Percentiles rank a stretch among this genome's conserved stretches.
phyloP scores from a whole-genome alignment of 208 protist genomes.

The Leishmania tarentolae region DNA sequence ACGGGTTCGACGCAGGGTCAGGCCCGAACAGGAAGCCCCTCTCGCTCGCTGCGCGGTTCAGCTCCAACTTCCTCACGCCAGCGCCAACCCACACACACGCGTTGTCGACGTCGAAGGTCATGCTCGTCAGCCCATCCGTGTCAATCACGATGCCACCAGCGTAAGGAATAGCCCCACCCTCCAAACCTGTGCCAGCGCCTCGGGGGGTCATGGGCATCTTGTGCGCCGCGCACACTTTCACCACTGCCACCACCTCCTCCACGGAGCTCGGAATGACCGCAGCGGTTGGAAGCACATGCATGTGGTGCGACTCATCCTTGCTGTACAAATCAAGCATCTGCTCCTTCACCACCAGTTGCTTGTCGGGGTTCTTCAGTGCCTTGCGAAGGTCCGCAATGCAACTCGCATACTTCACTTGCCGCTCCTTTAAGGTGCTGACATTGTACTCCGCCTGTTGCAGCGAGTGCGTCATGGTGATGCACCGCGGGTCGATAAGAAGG shows the following conservation, averaged over 20 bases:
- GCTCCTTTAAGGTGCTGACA: constrained; percentile 18
- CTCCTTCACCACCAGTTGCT: constrained; percentile 33
- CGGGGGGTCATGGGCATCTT: constrained; percentile 55
- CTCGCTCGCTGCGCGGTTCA: constrained; percentile 32
- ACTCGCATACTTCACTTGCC: constrained; percentile 38
- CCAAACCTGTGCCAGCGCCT: constrained; percentile 52
- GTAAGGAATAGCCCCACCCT: constrained; percentile 61
- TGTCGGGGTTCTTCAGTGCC: constrained; percentile 33
- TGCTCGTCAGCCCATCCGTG: constrained; percentile 31
- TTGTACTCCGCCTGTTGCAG: constrained; percentile 10
- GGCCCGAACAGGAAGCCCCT: constrained; percentile 58
- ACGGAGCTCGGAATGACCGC: constrained; percentile 32
- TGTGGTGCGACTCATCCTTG: constrained; percentile 40
- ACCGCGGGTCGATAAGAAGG: not conserved
- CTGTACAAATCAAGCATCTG: constrained; percentile 37
- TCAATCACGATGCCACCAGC: constrained; percentile 65
- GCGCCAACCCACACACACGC: constrained; percentile 67
- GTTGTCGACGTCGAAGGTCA: constrained; percentile 57
- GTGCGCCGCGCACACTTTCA: constrained; percentile 39
- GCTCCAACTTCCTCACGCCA: constrained; percentile 60
- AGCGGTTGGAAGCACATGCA: constrained; percentile 28
- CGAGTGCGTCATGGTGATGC: not conserved
- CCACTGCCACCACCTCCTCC: constrained; percentile 36
- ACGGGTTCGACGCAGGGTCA: constrained; percentile 58
- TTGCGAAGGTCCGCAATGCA: constrained; percentile 34